These are phyloP conservation scores for Paramarasmius palmivorus DNA, from an alignment of 1,284 basidiomycete genomes.

Conservation along the genomic window DNA sequence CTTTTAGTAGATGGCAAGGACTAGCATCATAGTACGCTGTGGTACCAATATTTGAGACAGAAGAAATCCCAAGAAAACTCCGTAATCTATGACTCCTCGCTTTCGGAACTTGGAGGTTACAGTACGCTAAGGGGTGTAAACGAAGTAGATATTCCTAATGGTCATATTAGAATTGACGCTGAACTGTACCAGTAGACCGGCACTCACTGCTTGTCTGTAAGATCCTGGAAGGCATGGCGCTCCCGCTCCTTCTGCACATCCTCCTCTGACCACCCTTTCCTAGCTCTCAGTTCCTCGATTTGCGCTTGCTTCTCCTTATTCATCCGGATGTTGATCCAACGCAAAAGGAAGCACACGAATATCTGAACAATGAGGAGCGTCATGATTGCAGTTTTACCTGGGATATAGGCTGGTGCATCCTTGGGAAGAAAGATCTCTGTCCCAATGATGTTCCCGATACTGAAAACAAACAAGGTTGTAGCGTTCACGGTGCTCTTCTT, in stretches of 20 bases:
- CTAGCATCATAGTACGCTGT: background rate
- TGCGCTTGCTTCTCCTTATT: constrained; percentile 48
- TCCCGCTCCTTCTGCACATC: constrained; percentile 59
- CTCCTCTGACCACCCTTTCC: constrained; percentile 55
- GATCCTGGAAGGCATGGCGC: constrained; percentile 59
- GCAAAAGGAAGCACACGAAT: constrained; percentile 47
- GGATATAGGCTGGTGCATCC: constrained; percentile 63
- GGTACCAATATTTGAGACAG: too few species aligned
- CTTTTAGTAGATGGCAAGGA: background rate
- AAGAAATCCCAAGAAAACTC: too few species aligned
- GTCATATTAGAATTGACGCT: too few species aligned
- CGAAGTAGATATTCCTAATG: too few species aligned
- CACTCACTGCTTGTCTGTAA: constrained; percentile 60
- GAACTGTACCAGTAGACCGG: too few species aligned
- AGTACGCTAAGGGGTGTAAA: too few species aligned
- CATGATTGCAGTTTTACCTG: constrained; percentile 64
- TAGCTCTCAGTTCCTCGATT: constrained; percentile 45
- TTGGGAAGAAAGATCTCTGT: constrained; percentile 64
- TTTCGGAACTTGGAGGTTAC: too few species aligned
- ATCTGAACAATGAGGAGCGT: constrained; percentile 56
- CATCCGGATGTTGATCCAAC: constrained; percentile 56
- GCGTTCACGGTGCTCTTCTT: constrained; percentile 71
- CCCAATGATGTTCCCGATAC: constrained; percentile 59
- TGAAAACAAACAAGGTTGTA: constrained; percentile 59
- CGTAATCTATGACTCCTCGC: too few species aligned